Conservation (phyloP, 1,139 yeast species). For the Nadsonia starkeyi-henricii region DNA sequence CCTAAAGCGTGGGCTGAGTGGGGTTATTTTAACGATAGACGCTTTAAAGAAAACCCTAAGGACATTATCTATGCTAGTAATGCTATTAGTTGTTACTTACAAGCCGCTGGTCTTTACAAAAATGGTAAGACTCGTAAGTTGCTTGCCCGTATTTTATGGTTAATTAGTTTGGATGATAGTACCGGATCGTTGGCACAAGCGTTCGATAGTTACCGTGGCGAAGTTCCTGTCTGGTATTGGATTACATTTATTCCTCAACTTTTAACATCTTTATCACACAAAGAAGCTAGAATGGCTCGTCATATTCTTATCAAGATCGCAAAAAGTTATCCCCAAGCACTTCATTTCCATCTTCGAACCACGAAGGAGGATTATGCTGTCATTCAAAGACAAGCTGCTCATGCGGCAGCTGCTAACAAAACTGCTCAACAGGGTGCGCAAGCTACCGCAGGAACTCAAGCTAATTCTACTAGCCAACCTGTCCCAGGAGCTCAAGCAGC, state of each 20-base stretch:
- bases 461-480: conserved; percentile 8
- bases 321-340: conserved; percentile 91
- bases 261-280: conserved; percentile 75
- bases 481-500: conserved; percentile 8
- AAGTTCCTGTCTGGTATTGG: conserved; percentile 99
- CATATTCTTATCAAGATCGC: conserved; percentile 85
- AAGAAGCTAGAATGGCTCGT: conserved; percentile 79
- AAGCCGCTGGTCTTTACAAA: conserved; percentile 93
- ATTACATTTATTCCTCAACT: conserved; percentile 92
- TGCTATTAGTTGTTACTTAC: conserved; percentile 90
- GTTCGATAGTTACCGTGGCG: conserved; percentile 86
- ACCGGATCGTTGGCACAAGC: conserved; percentile 74
- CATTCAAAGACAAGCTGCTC: conserved; percentile 60
- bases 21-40: conserved; percentile 88
- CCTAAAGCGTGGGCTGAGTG: conserved; percentile 99
- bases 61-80: conserved; percentile 82
- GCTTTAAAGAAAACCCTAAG: conserved; percentile 72
- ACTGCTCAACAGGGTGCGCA: conserved; percentile 2
- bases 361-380: conserved; percentile 89
- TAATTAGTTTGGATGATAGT: conserved; percentile 79
- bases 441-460: conserved; percentile 3
- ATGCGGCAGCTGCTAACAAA: conserved; percentile 2
- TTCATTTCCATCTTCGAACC: conserved; percentile 89
- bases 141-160: conserved; percentile 84
- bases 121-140: conserved; percentile 82